phyloP scores from a whole-genome alignment of 2,329 filamentous ascomycete genomes.

The Stemphylium beticola region DNA sequence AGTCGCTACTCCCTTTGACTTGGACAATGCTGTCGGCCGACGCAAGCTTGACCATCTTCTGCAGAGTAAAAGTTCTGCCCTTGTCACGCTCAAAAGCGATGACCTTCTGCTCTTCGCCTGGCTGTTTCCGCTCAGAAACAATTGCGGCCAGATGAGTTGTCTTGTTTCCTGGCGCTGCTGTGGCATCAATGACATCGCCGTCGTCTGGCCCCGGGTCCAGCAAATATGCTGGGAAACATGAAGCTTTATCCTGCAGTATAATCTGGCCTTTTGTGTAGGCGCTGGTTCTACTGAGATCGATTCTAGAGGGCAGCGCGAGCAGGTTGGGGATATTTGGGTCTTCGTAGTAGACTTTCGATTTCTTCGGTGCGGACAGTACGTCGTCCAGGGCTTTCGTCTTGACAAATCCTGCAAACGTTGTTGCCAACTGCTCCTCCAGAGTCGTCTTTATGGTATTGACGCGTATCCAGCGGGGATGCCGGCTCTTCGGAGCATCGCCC shows the following conservation, averaged over 20 bases:
- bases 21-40: slow-evolving; percentile 71
- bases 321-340: slow-evolving; percentile 85
- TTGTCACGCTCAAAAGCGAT: slow-evolving; percentile 82
- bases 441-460: slow-evolving; percentile 80
- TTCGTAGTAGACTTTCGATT: slow-evolving; percentile 66
- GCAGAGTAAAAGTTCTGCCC: slow-evolving; percentile 73
- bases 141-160: slow-evolving; percentile 91
- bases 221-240: slow-evolving; percentile 92
- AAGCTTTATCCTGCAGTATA: slow-evolving; percentile 95
- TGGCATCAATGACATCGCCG: slow-evolving; percentile 87
- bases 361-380: slow-evolving; percentile 55
- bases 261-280: slow-evolving; percentile 79
- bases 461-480: slow-evolving; percentile 88
- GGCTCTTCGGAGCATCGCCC: slow-evolving; percentile 51
- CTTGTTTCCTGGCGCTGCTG: slow-evolving; percentile 95
- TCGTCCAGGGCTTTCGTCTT: slow-evolving; percentile 63
- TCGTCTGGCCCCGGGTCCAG: slow-evolving; percentile 70
- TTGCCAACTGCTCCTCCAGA: slow-evolving; percentile 72
- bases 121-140: slow-evolving; percentile 55
- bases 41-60: slow-evolving; percentile 82
- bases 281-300: slow-evolving; percentile 73
- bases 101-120: slow-evolving; percentile 56
- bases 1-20: slow-evolving; percentile 79
- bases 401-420: slow-evolving; percentile 72
- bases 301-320: slow-evolving; percentile 74